Evolutionary conservation across 1,139 yeast genomes (phyloP), one percentile per base, ranked within the genome.

Genomic region (Kodamaea plutei): DNA sequence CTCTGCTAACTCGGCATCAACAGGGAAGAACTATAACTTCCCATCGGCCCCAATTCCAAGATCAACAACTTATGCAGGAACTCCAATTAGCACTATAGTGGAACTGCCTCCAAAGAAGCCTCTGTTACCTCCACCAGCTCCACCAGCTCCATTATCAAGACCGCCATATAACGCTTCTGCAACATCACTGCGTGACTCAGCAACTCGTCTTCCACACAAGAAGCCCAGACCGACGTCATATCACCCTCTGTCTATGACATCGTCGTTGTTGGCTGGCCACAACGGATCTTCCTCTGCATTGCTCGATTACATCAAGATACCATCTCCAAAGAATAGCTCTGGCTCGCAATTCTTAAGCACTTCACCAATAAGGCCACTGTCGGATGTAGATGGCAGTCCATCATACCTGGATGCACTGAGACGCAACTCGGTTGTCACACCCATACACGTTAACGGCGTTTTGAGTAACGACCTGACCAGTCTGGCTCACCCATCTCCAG

Each of bases 151-250:
- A 8, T 39, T 40, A 25, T 36, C 45, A 11, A 33, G 35, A 31
- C 39, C 41, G 7, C 15, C 20, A 20, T 21, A 15, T 12, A 23
- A 17, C 7, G 7, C 20, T 7, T 24, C 29, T 12, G 33, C 48
- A 11, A 21, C 48, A 8, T 39, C 50, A 8, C 23, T 21, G 23
- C 31, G 54, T 34, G 53, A 50, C 32, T 31, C 61, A 39, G 4
- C 5, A 9, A 33, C 47, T 42, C 59, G 61, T 44, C 54, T 66
- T 33, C 72, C 72, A 13, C 69, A 59, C 34, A 72, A 76, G 52
- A 79, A 73, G 47, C 88, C 85, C 33, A 72, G 93, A 53, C 91
- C 93, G 28, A 82, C 89, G 0, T 81, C 89, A 6, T 83, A 80
- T 49, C 89, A 83, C 49, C 91, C 93, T 8, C 61, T 66, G 16